Evolutionary conservation across 1,139 yeast genomes (phyloP), one percentile per base, ranked within the genome.

Genomic region (Hansenula sp.): DNA sequence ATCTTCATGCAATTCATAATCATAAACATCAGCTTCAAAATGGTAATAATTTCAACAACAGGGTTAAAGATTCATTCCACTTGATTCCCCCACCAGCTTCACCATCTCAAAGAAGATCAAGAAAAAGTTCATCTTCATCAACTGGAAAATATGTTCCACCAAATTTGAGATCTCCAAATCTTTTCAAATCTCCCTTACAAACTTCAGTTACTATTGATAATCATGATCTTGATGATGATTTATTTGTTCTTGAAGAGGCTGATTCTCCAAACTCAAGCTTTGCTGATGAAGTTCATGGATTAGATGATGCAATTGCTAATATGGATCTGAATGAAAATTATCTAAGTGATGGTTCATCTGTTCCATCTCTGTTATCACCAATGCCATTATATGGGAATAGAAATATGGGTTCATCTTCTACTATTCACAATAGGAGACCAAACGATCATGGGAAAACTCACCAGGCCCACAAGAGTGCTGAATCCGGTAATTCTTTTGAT

Each of bases 61-160:
- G 50, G 41, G 49, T 12, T 12, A 15, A 17, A 51, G 53, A 35
- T 11, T 9, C 4, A 7, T 31, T 52, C 48, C 46, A 51, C 44
- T 46, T 30, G 43, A 43, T 24, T 25, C 38, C 24, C 50, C 44
- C 27, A 43, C 44, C 40, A 40, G 42, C 31, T 28, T 9, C 36
- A 40, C 45, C 41, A 41, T 44, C 40, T 34, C 54, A 40, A 47
- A 47, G 41, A 39, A 44, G 49, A 53, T 29, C 52, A 53, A 45
- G 47, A 29, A 50, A 57, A 47, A 44, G 46, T 25, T 54, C 59
- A 58, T 49, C 56, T 3, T 38, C 51, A 1, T 62, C 69, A n/a
- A 65, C 71, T 33, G 84, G 84, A 1, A 81, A 81, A 58, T 84
- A 84, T 54, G 67, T 84, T 37, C 91, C 91, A 27, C 93, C 91